Evolutionary conservation across 2,329 filamentous ascomycete genomes (phyloP).

Genomic region (Paecilomyces fulvus): DNA sequence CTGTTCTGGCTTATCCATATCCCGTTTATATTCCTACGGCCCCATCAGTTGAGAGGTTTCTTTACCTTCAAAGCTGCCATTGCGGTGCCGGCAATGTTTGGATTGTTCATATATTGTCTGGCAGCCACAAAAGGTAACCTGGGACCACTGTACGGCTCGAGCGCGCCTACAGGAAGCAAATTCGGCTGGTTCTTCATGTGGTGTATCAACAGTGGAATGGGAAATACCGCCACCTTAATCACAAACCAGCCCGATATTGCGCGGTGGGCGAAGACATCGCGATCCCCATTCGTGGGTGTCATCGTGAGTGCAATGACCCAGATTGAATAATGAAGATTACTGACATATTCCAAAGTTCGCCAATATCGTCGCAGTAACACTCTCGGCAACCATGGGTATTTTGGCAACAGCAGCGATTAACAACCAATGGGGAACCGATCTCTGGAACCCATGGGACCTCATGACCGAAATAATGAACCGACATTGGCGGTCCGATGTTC

Average conservation of each 20-base stretch:
- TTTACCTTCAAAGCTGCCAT: slow-evolving; percentile 39
- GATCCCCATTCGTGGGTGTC: slow-evolving; percentile 30
- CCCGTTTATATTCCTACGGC: slow-evolving; percentile 36
- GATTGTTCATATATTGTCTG: slow-evolving; percentile 35
- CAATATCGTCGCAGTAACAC: slow-evolving; percentile 34
- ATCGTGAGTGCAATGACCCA: slow-evolving; percentile 21
- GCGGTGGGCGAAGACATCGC: slow-evolving; percentile 18
- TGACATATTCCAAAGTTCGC: slow-evolving; percentile 18
- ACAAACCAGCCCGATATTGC: slow-evolving; percentile 40
- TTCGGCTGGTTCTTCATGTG: slow-evolving; percentile 31
- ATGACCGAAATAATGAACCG: slow-evolving; percentile 22
- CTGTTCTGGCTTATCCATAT: slow-evolving; percentile 33
- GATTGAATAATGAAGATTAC: background rate
- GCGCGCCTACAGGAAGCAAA: slow-evolving; percentile 4
- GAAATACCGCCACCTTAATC: slow-evolving; percentile 30
- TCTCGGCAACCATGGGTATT: slow-evolving; percentile 38
- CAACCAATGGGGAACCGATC: slow-evolving; percentile 29
- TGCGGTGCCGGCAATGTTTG: slow-evolving; percentile 29
- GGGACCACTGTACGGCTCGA: slow-evolving; percentile 15
- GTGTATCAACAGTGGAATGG: slow-evolving; percentile 33
- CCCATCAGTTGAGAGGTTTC: slow-evolving; percentile 38
- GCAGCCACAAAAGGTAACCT: slow-evolving; percentile 29
- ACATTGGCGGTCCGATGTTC: slow-evolving; percentile 23
- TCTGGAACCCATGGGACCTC: slow-evolving; percentile 26
- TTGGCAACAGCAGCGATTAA: slow-evolving; percentile 37